phyloP scores from a whole-genome alignment of 164 flowering plant species.

The Vitis rotundifolia region DNA sequence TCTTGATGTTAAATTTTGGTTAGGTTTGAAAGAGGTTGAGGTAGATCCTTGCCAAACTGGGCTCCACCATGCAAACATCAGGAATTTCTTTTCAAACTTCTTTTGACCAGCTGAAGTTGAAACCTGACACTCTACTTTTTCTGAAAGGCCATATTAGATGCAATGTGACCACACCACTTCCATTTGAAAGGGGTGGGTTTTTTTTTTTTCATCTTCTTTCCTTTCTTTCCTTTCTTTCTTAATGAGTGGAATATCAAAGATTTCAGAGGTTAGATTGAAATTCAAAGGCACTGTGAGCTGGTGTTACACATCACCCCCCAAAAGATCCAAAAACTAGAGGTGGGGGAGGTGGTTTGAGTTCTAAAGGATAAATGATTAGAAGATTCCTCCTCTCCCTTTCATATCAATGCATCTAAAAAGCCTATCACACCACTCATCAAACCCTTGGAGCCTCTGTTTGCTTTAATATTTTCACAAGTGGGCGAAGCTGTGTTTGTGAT shows the following conservation, averaged over 20 bases:
- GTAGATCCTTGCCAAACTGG: conserved; percentile 19
- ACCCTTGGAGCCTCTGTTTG: neutral
- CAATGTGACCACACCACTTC: conserved; percentile 23
- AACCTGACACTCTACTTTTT: conserved; percentile 23
- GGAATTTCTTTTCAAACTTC: conserved; percentile 23
- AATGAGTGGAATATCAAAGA: conserved; percentile 11
- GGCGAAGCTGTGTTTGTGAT: conserved; percentile 20
- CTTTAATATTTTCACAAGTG: conserved; percentile 6
- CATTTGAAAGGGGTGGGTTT: conserved; percentile 14
- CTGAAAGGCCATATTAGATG: conserved; percentile 29
- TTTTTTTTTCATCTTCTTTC: neutral
- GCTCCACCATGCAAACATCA: conserved; percentile 22
- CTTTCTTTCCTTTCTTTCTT: neutral
- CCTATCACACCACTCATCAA: conserved; percentile 8
- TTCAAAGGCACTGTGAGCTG: neutral
- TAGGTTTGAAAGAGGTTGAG: neutral
- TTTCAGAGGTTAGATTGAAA: neutral
- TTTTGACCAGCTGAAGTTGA: conserved; percentile 38
- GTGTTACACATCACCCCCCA: neutral
- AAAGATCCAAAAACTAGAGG: conserved; percentile 7
- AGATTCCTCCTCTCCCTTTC: conserved; percentile 21
- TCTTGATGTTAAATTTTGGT: conserved; percentile 10
- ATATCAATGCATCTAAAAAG: conserved; percentile 15
- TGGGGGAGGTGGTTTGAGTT: conserved; percentile 12
- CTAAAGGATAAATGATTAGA: conserved; percentile 24